Conservation (phyloP, 169 alveolate genomes). For the Plasmodium cynomolgi region DNA sequence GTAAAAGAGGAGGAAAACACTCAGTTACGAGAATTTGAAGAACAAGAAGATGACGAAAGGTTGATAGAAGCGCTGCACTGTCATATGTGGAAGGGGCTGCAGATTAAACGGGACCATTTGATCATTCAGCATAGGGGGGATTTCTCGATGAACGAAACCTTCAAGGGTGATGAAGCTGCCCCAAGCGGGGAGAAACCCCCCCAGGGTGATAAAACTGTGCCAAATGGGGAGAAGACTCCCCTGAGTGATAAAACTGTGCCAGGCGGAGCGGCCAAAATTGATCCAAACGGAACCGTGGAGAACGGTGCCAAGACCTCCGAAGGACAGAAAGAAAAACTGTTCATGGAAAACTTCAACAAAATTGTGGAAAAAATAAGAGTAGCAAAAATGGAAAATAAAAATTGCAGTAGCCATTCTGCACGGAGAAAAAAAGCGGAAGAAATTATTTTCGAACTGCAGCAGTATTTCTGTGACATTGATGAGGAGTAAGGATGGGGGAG, state of each 20-base stretch:
- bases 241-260: not conserved
- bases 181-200: not conserved
- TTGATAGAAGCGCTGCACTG: conserved; percentile 65
- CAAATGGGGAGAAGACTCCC: not conserved
- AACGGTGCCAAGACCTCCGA: not conserved
- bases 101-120: conserved; percentile 7
- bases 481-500: conserved; percentile 9
- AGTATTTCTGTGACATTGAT: conserved; percentile 59
- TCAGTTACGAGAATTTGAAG: not conserved
- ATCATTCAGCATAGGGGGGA: conserved; percentile 5
- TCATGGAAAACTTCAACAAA: conserved; percentile 60
- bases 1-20: not conserved
- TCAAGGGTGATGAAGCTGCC: not conserved
- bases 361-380: conserved; percentile 60
- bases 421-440: conserved; percentile 69
- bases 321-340: conserved; percentile 8
- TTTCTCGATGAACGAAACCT: not conserved
- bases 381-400: conserved; percentile 58
- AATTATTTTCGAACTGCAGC: conserved; percentile 31
- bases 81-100: conserved; percentile 65
- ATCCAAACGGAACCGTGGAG: not conserved
- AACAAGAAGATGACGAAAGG: conserved; percentile 44
- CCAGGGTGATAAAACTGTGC: not conserved
- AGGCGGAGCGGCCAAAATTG: not conserved
- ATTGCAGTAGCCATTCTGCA: conserved; percentile 24